phyloP scores from a whole-genome alignment of 805 yeast species.

The Candida jianshihensis region DNA sequence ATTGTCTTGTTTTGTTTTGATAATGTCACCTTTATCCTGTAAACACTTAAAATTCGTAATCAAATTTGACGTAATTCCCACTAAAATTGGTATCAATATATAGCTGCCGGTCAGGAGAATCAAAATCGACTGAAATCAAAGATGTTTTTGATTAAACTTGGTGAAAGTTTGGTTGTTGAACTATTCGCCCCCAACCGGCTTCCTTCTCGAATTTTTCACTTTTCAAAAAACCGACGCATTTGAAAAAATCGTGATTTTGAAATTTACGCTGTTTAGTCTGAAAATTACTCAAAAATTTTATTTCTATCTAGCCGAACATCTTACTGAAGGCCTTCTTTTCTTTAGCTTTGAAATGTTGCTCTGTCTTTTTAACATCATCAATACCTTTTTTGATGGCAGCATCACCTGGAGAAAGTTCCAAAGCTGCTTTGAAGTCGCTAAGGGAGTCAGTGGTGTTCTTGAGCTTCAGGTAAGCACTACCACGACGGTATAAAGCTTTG shows the following conservation, averaged over 20 bases:
- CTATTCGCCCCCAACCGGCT: constrained; percentile 11
- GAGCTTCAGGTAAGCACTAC: constrained; percentile 55
- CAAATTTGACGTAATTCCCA: constrained; percentile 7
- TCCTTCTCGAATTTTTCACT: constrained; percentile 10
- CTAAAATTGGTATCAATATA: constrained; percentile 3
- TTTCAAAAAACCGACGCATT: constrained; percentile 3
- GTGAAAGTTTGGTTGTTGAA: constrained; percentile 7
- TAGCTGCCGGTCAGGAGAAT: constrained; percentile 3
- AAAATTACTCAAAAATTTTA: no score
- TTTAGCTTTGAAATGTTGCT: constrained; percentile 51
- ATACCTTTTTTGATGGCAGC: constrained; percentile 63
- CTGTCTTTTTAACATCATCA: constrained; percentile 44
- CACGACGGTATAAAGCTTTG: constrained; percentile 84
- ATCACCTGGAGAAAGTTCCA: constrained; percentile 59
- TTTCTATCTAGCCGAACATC: constrained; percentile 42
- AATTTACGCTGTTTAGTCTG: constrained; percentile 8
- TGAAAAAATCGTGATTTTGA: constrained; percentile 1
- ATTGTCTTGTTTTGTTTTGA: not conserved
- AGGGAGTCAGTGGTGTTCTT: constrained; percentile 71
- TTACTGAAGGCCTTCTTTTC: constrained; percentile 72
- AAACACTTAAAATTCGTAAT: constrained; percentile 6
- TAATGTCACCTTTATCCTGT: constrained; percentile 3
- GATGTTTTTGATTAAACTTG: constrained; percentile 9
- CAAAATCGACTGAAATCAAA: constrained; percentile 7
- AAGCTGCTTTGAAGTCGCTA: constrained; percentile 58